Evolutionary conservation across 495 filamentous ascomycete genomes (phyloP).

Genomic region (Cenococcum geophilum): DNA sequence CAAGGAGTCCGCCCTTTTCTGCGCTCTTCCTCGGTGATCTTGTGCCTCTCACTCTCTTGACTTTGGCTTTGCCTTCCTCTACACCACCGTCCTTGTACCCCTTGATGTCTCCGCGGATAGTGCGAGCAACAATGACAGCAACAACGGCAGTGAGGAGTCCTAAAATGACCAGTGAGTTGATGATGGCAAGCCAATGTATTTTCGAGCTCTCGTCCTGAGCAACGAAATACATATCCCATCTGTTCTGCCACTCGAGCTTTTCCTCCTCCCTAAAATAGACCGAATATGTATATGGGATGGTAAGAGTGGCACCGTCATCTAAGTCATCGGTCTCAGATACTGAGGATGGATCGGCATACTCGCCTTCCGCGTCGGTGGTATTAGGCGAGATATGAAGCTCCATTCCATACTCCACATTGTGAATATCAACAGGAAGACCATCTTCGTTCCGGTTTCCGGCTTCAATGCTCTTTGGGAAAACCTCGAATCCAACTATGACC

Average conservation of each 20-base stretch:
- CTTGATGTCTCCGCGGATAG: slow-evolving; percentile 75
- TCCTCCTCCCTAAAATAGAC: slow-evolving; percentile 88
- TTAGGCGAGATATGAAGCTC: slow-evolving; percentile 63
- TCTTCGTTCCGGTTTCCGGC: slow-evolving; percentile 51
- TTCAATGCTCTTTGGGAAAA: slow-evolving; percentile 82
- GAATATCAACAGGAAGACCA: slow-evolving; percentile 63
- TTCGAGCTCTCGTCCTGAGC: slow-evolving; percentile 80
- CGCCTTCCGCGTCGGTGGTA: slow-evolving; percentile 43
- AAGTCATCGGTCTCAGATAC: slow-evolving; percentile 52
- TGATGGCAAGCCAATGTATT: slow-evolving; percentile 88
- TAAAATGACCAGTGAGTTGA: slow-evolving; percentile 85
- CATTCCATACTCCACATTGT: slow-evolving; percentile 55
- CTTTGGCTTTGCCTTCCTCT: slow-evolving; percentile 62
- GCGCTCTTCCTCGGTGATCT: slow-evolving; percentile 48
- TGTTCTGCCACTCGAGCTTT: slow-evolving; percentile 73
- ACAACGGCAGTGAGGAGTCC: slow-evolving; percentile 77
- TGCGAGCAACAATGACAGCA: slow-evolving; percentile 77
- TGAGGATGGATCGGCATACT: slow-evolving; percentile 50
- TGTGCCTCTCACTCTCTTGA: slow-evolving; percentile 42
- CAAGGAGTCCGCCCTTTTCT: slow-evolving; percentile 55
- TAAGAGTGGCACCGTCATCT: slow-evolving; percentile 64
- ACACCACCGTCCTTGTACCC: slow-evolving; percentile 57
- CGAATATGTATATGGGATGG: slow-evolving; percentile 85
- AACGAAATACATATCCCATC: slow-evolving; percentile 92
- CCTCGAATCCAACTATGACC: slow-evolving; percentile 86